Conservation (phyloP, 2,329 filamentous ascomycete species). For the Acephala macrosclerotiorum region DNA sequence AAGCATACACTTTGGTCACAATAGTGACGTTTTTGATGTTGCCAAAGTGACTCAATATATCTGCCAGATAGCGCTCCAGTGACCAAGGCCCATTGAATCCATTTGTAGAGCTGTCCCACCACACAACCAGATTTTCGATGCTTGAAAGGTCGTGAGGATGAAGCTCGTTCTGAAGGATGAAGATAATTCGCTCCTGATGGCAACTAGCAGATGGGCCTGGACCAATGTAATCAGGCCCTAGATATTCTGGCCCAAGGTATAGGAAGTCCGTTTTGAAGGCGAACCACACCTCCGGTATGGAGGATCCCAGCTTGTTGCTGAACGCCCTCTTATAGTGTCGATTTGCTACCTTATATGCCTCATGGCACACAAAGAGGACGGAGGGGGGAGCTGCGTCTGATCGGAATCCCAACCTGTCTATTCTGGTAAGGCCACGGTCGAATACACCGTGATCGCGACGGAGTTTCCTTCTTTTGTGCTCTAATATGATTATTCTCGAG, state of each 20-base stretch:
- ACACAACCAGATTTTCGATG: background rate
- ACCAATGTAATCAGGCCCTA: background rate
- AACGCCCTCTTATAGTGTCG: background rate
- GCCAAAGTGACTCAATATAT: background rate
- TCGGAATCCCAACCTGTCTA: constrained; percentile 5
- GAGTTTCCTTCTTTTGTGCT: background rate
- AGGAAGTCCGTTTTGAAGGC: background rate
- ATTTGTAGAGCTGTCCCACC: background rate
- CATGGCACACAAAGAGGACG: background rate
- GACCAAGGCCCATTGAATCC: background rate
- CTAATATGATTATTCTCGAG: background rate
- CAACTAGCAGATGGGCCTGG: background rate
- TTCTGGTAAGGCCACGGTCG: background rate
- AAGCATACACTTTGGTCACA: background rate
- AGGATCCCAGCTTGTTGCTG: background rate
- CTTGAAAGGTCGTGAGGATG: background rate
- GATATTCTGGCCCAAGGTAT: background rate
- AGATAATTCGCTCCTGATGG: background rate
- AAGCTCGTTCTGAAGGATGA: background rate
- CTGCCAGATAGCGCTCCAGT: background rate
- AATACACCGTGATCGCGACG: background rate
- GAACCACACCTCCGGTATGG: background rate
- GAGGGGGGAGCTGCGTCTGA: background rate
- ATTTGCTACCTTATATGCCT: background rate
- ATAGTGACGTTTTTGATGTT: background rate